Conservation (phyloP, 805 yeast genomes). For the Pichia cephalocereana region DNA sequence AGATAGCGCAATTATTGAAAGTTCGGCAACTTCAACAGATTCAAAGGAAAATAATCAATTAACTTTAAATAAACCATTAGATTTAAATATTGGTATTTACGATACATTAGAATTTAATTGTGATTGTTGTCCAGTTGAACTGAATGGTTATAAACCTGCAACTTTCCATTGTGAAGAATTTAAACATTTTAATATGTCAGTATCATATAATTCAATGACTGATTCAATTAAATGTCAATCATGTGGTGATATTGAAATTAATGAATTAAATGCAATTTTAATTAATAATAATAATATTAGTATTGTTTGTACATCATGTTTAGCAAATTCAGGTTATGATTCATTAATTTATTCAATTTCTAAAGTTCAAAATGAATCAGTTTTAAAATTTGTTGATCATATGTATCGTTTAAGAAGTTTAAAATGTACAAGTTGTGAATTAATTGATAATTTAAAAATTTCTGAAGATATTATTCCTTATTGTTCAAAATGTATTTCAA, state of each 20-base stretch:
- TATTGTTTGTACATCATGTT: slow-evolving; percentile 4
- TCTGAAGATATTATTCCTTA: background rate
- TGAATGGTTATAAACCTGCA: background rate
- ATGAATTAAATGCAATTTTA: background rate
- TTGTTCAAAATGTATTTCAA: slow-evolving; percentile 3
- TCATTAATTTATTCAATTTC: slow-evolving; percentile 2
- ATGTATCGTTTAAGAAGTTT: slow-evolving; percentile 3
- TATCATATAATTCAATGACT: background rate
- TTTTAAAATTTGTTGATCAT: slow-evolving; percentile 4
- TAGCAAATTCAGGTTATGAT: background rate
- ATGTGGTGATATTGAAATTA: slow-evolving; percentile 2
- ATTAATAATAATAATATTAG: background rate
- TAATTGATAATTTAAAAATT: background rate
- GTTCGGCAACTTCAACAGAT: too few species aligned
- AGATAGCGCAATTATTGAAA: too few species aligned
- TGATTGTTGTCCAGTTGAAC: slow-evolving; percentile 5
- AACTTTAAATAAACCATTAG: background rate
- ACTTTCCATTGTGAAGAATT: background rate
- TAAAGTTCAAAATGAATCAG: background rate
- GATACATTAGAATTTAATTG: slow-evolving; percentile 2
- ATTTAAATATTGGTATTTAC: background rate
- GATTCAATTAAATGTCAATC: slow-evolving; percentile 4
- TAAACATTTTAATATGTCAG: slow-evolving; percentile 1
- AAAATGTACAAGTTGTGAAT: slow-evolving; percentile 3
- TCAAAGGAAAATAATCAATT: too few species aligned